Evolutionary conservation across 108 stramenopile species (phyloP).

Genomic region (Nannochloropsis gaditana): DNA sequence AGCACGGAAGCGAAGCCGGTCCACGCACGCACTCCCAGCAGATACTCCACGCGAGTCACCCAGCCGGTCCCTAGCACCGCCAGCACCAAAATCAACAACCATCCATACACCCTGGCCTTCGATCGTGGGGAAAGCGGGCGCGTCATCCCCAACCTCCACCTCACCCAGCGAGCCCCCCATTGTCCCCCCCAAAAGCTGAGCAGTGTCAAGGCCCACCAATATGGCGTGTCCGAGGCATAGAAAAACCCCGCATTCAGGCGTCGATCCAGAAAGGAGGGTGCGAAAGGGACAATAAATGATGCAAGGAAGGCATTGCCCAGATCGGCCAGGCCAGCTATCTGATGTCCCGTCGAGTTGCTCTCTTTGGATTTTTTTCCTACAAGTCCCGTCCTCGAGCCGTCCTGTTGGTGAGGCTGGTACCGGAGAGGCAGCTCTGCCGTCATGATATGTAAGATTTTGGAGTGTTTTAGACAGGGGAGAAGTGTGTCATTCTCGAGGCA

Average conservation of each 20-base stretch:
- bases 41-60: not conserved
- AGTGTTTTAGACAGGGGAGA: no score
- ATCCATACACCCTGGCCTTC: not conserved
- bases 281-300: not conserved
- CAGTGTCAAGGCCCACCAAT: constrained; percentile 2
- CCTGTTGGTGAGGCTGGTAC: no score
- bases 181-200: not conserved
- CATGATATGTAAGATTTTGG: no score
- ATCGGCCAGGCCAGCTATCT: not conserved
- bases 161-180: not conserved
- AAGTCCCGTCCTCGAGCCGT: no score
- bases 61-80: not conserved
- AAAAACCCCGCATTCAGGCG: not conserved
- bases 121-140: not conserved
- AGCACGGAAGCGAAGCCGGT: not conserved
- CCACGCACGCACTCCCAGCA: not conserved
- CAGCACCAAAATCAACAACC: not conserved
- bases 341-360: not conserved
- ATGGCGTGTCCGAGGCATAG: not conserved
- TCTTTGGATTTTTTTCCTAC: no score
- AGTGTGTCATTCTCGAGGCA: no score
- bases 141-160: constrained; percentile 19
- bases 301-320: not conserved
- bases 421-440: no score
- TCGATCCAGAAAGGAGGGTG: not conserved